Base-by-base conservation (phyloP, 2,329 filamentous ascomycete genomes). In the Cladophialophora chaetospira region DNA sequence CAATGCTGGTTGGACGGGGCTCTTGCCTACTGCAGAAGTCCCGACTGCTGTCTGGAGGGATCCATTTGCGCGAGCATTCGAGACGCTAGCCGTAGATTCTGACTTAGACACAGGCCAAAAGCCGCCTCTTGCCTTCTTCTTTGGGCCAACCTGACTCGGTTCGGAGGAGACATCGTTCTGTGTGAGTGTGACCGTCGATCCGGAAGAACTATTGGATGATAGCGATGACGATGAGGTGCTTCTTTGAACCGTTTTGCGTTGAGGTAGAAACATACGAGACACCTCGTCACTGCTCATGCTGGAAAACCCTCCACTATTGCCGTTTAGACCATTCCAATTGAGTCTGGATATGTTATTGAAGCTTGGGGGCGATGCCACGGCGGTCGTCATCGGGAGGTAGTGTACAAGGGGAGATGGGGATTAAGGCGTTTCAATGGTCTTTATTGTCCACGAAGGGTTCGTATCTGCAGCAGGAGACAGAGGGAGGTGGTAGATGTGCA, bases 191-290 rank as follows among this genome's bases (percentile, higher is more conserved):
- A 64, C 57, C 35, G 67, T 68, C 2, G 67, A 67, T 36, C 78
- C 83, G 47, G 85, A 84, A 11, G 89, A 88, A 29, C 79, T 75
- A 54, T 75, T 76, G 19, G 84, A 86, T 54, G 79, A 77, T 63
- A 95, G 80, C 43, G 92, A 96, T 3, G 91, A 96, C 57, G 91
- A 94, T 31, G 93, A 97, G 79, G 91, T 96, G 69, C 88, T 88
- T 72, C 93, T 86, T 72, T 93, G 89, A 60, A 91, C 81, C 70
- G 82, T 86, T 77, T 96, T 97, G 67, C 91, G 57, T 49, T 66
- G 89, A 69, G 90, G 89, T 82, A 89, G 87, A 73, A 95, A 90
- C 83, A 96, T 92, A 73, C 88, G 87, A 76, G 88, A 85, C 65
- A 88, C 85, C 75, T 96, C 90, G 77, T 96, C 91, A 72, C 86